A percentile compares a stretch with the other conserved stretches of the same genome.
Conservation (phyloP, 768 basidiomycete species). For the Paxillus rubicundulus region DNA sequence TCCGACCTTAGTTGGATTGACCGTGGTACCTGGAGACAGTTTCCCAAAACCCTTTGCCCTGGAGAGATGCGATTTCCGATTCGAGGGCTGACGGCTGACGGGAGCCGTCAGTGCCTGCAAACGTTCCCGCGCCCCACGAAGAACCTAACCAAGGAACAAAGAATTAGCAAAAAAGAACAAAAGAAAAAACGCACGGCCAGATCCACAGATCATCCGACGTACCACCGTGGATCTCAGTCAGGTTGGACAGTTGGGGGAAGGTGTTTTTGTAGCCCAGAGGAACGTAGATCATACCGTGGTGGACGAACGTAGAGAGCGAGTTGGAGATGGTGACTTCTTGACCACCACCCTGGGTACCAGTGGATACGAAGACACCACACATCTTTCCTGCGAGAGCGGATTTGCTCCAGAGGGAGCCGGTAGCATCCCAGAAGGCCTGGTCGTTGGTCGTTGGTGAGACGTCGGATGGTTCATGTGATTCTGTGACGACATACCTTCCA, state of each 20-base stretch:
- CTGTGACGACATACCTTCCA: conserved; percentile 48
- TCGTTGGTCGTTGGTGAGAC: conserved; percentile 19
- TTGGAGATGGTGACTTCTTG: conserved; percentile 40
- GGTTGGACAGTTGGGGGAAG: conserved; percentile 38
- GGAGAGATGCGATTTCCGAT: conserved; percentile 52
- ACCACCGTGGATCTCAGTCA: conserved; percentile 48
- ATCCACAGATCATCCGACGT: conserved; percentile 11
- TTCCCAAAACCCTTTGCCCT: conserved; percentile 57
- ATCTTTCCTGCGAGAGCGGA: conserved; percentile 47
- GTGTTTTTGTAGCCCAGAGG: conserved; percentile 51
- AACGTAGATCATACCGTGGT: conserved; percentile 54
- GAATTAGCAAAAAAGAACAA: background rate
- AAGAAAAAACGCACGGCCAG: no score
- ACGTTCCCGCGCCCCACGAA: conserved; percentile 80
- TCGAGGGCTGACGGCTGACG: conserved; percentile 61
- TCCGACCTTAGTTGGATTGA: conserved; percentile 10
- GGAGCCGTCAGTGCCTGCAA: conserved; percentile 51
- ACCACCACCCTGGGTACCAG: conserved; percentile 48
- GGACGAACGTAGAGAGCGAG: conserved; percentile 46
- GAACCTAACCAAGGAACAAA: conserved; percentile 45
- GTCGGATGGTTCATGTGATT: background rate
- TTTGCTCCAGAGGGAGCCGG: conserved; percentile 44
- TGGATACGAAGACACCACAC: conserved; percentile 45
- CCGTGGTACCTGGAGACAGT: conserved; percentile 38
- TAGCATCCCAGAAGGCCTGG: conserved; percentile 48